Evolutionary conservation across 805 yeast species (phyloP).

Genomic region (Sugiyamaella lignohabitans): DNA sequence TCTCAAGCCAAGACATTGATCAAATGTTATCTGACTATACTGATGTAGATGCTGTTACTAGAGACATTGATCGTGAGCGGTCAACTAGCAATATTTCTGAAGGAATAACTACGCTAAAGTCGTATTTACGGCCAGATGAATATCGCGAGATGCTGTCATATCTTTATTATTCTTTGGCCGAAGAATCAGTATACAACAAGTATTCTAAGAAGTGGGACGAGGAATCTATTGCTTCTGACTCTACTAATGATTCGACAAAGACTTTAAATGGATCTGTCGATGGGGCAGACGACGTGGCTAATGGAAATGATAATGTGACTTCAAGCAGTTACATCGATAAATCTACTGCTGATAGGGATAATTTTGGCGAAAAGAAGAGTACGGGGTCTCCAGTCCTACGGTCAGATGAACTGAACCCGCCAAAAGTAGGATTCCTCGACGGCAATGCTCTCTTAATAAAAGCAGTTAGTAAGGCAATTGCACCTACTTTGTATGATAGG

Average conservation of each 20-base stretch:
- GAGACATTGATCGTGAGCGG: background rate
- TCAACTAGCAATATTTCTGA: background rate
- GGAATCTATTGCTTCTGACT: background rate
- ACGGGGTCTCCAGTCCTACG: background rate
- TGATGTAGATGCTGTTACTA: background rate
- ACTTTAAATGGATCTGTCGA: too few relatives aligned
- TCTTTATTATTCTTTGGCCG: constrained; percentile 8
- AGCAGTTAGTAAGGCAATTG: background rate
- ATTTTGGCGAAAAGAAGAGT: too few relatives aligned
- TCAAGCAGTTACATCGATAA: too few relatives aligned
- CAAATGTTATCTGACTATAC: background rate
- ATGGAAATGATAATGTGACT: too few relatives aligned
- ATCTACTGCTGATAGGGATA: too few relatives aligned
- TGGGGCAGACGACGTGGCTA: too few relatives aligned
- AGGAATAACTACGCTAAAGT: background rate
- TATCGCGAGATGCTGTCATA: constrained; percentile 9
- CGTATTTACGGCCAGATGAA: constrained; percentile 8
- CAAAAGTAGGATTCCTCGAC: background rate
- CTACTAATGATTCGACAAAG: too few relatives aligned
- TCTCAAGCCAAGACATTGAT: background rate
- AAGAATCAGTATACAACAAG: background rate
- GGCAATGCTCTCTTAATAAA: background rate
- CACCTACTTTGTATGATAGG: background rate
- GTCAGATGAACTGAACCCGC: background rate
- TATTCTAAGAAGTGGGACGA: background rate